Evolutionary conservation across 352 stramenopile genomes (phyloP), one percentile per base, ranked within the genome.

Genomic region (Phytophthora rubi): DNA sequence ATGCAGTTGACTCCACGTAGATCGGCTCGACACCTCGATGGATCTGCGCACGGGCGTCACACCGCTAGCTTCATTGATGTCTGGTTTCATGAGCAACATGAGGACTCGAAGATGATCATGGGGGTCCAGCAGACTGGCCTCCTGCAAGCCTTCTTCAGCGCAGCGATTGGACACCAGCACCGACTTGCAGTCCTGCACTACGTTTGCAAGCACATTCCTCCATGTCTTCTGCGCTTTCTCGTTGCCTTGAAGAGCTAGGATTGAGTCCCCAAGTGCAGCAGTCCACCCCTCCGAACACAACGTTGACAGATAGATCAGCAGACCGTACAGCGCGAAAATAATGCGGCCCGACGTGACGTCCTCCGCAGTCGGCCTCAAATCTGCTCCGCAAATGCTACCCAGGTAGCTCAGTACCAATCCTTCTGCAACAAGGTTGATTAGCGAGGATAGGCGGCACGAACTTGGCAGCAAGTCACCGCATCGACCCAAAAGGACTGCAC

Each of bases 351-450:
- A 80, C 13, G 49, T 52, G 21, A 66, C 53, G 30, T 71, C 66
- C 8, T 64, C 53, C 30, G 42, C 54, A 16, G 48, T 70, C 4
- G 69, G 61, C 26, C 26, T 54, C 18, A 15, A 21, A 47, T 71
- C 39, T 39, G 21, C 30, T 48, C 18, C 58, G 23, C n/a, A 33
- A 28, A 55, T 62, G 33, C 62, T 68, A 6, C 53, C 23, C 47
- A 84, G 9, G 48, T 78, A 85, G 4, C 47, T 26, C 9, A 76
- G 51, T 15, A 78, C 63, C 10, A 85, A 65, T 1, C 53, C 62
- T 44, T 88, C 80, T 59, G 65, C 75, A 10, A 63, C 4, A 21
- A 85, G 37, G 49, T 73, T 73, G 37, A 81, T 18, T 28, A 80
- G 39, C 16, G 76, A 66, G 42, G 71, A 74, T 2, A 66, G 26